These are phyloP conservation scores for Cercospora sojina DNA, from an alignment of 2,329 filamentous ascomycete species.

Conservation along the genomic window DNA sequence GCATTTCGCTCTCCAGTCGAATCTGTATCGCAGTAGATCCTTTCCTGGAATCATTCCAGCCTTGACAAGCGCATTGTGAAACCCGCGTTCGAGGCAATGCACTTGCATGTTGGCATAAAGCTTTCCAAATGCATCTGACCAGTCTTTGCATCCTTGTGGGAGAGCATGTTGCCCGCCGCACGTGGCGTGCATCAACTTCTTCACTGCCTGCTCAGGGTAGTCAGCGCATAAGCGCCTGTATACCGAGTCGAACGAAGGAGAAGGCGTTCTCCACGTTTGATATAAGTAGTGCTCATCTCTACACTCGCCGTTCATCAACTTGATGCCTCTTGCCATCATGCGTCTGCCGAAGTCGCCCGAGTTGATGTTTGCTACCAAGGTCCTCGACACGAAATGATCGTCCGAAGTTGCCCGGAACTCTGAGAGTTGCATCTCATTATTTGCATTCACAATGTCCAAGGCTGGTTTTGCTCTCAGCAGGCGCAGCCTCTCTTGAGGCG, in stretches of 20 bases:
- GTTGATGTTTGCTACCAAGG: constrained; percentile 50
- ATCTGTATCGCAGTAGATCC: constrained; percentile 53
- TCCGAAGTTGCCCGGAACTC: constrained; percentile 58
- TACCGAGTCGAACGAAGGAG: constrained; percentile 45
- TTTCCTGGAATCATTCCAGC: constrained; percentile 44
- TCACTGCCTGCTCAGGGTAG: constrained; percentile 49
- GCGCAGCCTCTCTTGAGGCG: constrained; percentile 47
- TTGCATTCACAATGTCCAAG: constrained; percentile 45
- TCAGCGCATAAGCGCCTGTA: constrained; percentile 52
- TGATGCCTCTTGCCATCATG: constrained; percentile 48
- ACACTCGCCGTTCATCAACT: constrained; percentile 56
- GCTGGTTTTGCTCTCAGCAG: constrained; percentile 45
- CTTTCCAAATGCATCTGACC: constrained; percentile 54
- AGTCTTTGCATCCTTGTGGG: constrained; percentile 44
- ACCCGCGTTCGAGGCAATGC: constrained; percentile 53
- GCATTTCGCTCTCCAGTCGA: constrained; percentile 54
- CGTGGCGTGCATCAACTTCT: constrained; percentile 47
- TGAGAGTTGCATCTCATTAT: constrained; percentile 46
- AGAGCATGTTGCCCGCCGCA: constrained; percentile 42
- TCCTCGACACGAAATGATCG: constrained; percentile 46
- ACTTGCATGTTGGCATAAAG: constrained; percentile 60
- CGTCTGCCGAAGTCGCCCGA: constrained; percentile 49
- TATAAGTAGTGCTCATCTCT: constrained; percentile 56
- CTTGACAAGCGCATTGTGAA: constrained; percentile 47
- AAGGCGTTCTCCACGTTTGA: constrained; percentile 51